These are phyloP conservation scores for Metahyphopichia silvanorum DNA, from an alignment of 805 yeast genomes.

Conservation along the genomic window DNA sequence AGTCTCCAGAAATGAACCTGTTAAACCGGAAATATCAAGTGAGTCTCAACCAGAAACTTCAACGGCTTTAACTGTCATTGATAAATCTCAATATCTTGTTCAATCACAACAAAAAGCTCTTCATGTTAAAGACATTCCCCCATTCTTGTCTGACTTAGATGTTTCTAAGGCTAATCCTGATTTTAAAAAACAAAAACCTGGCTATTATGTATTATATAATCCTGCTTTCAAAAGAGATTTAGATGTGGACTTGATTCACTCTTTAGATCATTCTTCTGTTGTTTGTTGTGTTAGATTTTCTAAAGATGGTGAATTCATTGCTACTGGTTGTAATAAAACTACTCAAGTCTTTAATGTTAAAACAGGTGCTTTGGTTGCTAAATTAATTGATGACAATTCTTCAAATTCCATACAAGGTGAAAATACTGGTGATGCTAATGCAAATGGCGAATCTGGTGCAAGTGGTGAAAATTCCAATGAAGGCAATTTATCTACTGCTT, in stretches of 20 bases:
- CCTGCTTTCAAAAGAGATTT: slow-evolving; percentile 66
- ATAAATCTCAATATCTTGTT: slow-evolving; percentile 40
- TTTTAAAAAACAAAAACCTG: slow-evolving; percentile 77
- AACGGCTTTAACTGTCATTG: slow-evolving; percentile 33
- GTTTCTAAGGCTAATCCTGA: slow-evolving; percentile 71
- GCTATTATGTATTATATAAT: slow-evolving; percentile 85
- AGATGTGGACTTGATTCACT: slow-evolving; percentile 85
- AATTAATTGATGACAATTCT: slow-evolving; percentile 72
- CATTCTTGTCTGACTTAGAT: slow-evolving; percentile 78
- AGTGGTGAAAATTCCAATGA: slow-evolving; percentile 21
- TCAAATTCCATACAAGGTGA: slow-evolving; percentile 40
- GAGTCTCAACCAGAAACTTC: slow-evolving; percentile 20
- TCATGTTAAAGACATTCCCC: slow-evolving; percentile 75
- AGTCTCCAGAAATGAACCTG: slow-evolving; percentile 10
- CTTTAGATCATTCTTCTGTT: slow-evolving; percentile 89
- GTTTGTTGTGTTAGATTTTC: slow-evolving; percentile 96
- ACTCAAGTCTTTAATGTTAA: slow-evolving; percentile 93
- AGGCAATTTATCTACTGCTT: slow-evolving; percentile 22
- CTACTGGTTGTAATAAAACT: slow-evolving; percentile 95
- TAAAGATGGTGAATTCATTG: slow-evolving; percentile 85
- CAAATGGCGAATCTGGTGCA: slow-evolving; percentile 30
- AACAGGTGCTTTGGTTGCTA: slow-evolving; percentile 85
- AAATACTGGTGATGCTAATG: slow-evolving; percentile 42
- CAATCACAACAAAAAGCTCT: slow-evolving; percentile 43
- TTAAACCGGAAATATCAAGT: slow-evolving; percentile 4